Percentiles rank a stretch among this genome's conserved stretches.
Conservation (phyloP, 495 filamentous ascomycete species). For the Aspergillus affinis region DNA sequence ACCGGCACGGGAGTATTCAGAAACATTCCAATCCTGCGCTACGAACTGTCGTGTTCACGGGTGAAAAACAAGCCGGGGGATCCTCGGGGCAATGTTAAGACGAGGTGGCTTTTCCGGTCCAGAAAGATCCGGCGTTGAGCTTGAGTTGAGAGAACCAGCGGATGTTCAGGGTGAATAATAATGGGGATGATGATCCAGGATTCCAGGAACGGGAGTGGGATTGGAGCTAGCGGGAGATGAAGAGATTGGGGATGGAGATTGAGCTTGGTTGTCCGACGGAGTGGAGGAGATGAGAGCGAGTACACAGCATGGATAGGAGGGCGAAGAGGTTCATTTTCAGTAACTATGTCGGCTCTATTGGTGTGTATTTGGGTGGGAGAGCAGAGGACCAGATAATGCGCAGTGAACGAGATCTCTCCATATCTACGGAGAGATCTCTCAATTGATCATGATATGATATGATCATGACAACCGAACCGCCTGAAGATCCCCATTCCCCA, state of each 20-base stretch:
- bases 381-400: too few species aligned
- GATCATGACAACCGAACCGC: background rate
- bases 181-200: background rate
- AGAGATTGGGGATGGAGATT: too few species aligned
- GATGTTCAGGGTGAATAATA: constrained; percentile 12
- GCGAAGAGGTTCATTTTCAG: too few species aligned
- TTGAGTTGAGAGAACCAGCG: constrained; percentile 7
- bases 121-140: constrained; percentile 7
- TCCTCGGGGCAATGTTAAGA: constrained; percentile 4
- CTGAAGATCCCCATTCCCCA: background rate
- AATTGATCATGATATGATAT: background rate
- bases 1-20: constrained; percentile 5
- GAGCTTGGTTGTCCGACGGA: too few species aligned
- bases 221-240: background rate
- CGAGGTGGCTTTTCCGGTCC: background rate
- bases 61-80: background rate
- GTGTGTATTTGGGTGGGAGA: too few species aligned
- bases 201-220: background rate
- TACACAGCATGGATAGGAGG: too few species aligned
- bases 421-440: background rate
- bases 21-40: constrained; percentile 1
- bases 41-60: constrained; percentile 5
- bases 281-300: too few species aligned
- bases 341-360: too few species aligned
- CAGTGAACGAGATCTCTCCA: background rate